A percentile compares a stretch with the other conserved stretches of the same genome.
Conservation (phyloP, 108 stramenopile genomes). For the Phaeodactylum tricornutum region DNA sequence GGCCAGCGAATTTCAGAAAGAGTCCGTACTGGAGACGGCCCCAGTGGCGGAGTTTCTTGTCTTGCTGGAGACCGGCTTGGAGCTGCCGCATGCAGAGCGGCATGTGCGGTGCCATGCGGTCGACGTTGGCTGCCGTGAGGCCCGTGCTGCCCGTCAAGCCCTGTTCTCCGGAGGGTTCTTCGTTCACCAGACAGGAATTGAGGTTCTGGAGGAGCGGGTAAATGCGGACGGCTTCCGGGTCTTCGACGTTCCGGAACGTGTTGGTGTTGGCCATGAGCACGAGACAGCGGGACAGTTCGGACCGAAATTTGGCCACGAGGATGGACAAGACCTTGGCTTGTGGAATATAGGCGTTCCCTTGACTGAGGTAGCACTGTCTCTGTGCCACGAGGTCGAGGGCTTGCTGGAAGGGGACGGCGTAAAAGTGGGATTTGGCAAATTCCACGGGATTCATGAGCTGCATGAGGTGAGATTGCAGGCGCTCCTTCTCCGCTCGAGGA, state of each 20-base stretch:
- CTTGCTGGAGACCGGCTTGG: slow-evolving; percentile 65
- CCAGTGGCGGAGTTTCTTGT: slow-evolving; percentile 92
- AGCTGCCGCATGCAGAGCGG: slow-evolving; percentile 94
- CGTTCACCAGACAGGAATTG: slow-evolving; percentile 7
- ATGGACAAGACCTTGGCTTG: slow-evolving; percentile 66
- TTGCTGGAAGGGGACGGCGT: slow-evolving; percentile 87
- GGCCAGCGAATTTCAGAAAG: slow-evolving; percentile 94
- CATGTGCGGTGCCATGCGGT: slow-evolving; percentile 62
- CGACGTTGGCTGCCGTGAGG: slow-evolving; percentile 63
- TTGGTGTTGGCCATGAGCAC: slow-evolving; percentile 10
- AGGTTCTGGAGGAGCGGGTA: slow-evolving; percentile 49
- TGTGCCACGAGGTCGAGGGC: slow-evolving; percentile 76
- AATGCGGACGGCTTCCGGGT: slow-evolving; percentile 46
- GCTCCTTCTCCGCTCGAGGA: slow-evolving; percentile 33
- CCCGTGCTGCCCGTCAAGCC: slow-evolving; percentile 13
- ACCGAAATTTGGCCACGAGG: slow-evolving; percentile 69
- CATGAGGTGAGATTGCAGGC: slow-evolving; percentile 16
- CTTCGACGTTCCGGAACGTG: slow-evolving; percentile 8
- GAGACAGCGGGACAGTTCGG: slow-evolving; percentile 55
- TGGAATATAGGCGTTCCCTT: slow-evolving; percentile 88
- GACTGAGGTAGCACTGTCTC: slow-evolving; percentile 73
- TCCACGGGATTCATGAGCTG: slow-evolving; percentile 21
- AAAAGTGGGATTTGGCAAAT: slow-evolving; percentile 48
- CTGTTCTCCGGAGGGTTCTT: background rate
- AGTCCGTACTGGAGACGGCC: slow-evolving; percentile 95